phyloP scores from a whole-genome alignment of 2,329 filamentous ascomycete species.

The Fusarium verticillioides region DNA sequence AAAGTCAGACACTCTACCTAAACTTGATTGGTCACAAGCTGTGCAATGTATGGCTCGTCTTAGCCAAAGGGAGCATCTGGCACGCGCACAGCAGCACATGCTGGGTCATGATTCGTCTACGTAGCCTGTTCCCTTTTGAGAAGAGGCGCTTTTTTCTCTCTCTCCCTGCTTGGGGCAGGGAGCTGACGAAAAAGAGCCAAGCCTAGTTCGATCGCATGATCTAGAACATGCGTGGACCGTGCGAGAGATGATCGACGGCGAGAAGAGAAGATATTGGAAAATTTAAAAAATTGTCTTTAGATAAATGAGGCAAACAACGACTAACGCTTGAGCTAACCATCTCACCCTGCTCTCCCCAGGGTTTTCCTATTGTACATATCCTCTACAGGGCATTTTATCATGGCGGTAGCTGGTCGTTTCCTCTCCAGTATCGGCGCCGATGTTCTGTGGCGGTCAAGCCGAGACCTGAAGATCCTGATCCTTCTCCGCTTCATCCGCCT shows the following conservation, averaged over 20 bases:
- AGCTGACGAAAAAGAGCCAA: constrained; percentile 1
- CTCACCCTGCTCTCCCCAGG: too few relatives aligned
- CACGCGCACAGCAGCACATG: neutral
- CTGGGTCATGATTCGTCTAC: constrained; percentile 13
- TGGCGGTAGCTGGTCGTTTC: neutral
- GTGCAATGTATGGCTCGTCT: constrained; percentile 21
- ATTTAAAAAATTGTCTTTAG: neutral
- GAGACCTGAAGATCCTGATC: constrained; percentile 36
- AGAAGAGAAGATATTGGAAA: neutral
- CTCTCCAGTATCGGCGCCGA: constrained; percentile 35
- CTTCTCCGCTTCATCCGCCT: constrained; percentile 35
- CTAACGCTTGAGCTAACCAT: too few relatives aligned
- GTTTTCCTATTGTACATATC: neutral
- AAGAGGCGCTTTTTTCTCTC: neutral
- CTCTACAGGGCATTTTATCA: neutral
- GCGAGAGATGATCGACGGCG: neutral
- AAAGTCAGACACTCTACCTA: neutral
- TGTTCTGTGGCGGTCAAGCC: constrained; percentile 31
- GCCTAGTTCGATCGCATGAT: constrained; percentile 2
- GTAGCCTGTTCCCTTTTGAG: neutral
- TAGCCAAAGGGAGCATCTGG: constrained; percentile 6
- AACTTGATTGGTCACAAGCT: neutral
- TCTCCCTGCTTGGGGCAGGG: neutral
- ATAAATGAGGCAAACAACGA: neutral
- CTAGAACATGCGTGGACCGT: neutral